phyloP scores from a whole-genome alignment of 441 rosid species.

The Jatropha multifida region DNA sequence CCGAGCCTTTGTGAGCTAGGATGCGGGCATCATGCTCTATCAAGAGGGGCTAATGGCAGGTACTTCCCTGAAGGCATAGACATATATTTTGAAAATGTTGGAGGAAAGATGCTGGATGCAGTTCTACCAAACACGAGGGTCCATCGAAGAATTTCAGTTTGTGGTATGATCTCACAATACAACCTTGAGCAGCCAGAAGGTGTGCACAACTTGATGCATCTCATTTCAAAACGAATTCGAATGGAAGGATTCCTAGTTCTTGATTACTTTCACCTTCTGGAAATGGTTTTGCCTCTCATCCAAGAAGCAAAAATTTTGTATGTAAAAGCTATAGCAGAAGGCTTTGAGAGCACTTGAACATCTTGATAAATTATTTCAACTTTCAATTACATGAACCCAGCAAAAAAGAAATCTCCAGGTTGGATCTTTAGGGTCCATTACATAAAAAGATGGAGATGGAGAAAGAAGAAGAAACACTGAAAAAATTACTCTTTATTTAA shows the following conservation, averaged over 20 bases:
- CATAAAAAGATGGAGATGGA: too few relatives aligned
- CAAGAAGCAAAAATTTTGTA: constrained; percentile 37
- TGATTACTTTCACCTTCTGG: constrained; percentile 25
- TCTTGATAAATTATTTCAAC: too few relatives aligned
- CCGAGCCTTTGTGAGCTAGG: too few relatives aligned
- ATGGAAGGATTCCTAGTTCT: constrained; percentile 28
- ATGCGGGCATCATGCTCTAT: too few relatives aligned
- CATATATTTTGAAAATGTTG: constrained; percentile 50
- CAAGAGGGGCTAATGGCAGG: constrained; percentile 9
- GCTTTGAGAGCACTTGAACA: constrained; percentile 23
- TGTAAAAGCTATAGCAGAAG: constrained; percentile 34
- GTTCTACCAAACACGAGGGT: constrained; percentile 40
- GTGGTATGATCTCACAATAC: constrained; percentile 48
- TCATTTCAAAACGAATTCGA: constrained; percentile 22
- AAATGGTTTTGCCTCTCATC: constrained; percentile 28
- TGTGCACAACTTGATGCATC: constrained; percentile 25
- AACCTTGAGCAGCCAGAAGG: constrained; percentile 34
- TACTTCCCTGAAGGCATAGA: constrained; percentile 45
- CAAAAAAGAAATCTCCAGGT: too few relatives aligned
- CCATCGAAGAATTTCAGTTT: constrained; percentile 29
- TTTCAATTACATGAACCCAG: too few relatives aligned
- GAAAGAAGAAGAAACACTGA: too few relatives aligned
- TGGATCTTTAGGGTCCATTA: too few relatives aligned
- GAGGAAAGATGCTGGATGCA: constrained; percentile 48
- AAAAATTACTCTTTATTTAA: too few relatives aligned